Base-by-base conservation (phyloP, 176 grass and related monocot species). In the Phoenix roebelenii region DNA sequence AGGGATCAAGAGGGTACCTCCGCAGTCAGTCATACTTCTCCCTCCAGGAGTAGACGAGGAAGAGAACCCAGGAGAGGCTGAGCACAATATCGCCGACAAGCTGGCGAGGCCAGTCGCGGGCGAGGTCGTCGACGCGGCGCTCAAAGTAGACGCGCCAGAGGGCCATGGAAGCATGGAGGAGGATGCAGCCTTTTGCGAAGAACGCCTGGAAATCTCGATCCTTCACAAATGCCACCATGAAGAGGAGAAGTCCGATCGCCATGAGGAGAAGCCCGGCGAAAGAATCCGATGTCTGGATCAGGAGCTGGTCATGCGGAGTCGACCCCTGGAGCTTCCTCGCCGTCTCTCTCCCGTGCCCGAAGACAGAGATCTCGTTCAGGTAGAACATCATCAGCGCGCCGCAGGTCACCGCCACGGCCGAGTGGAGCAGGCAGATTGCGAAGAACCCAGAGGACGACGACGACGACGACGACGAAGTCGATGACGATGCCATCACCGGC, bases 361-460 rank as follows among this genome's bases (percentile, higher is more conserved):
- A 57, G 28, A 49, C 80, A 18, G 80, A 61, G 15, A 69, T 57
- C 61, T 83, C 80, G 63, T 73, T 64, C 57, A 74, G 23, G 23
- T 73, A 83, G 64, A 83, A 83, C 80, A 83, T 78, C 80, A 83
- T 83, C 55, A 83, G 69, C 17, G 57, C 56, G 17, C 80, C 80
- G 52, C 80, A 77, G 16, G 74, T 69, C 23, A 67, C 29, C 68
- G 80, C 74, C 60, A 83, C 69, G 48, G 62, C 55, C 49, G 80
- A 39, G 68, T 83, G 80, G 49, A 83, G 60, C 49, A 83, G 22
- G 76, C 80, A 83, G 57, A 83, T 77, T 52, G 80, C 58, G 22
- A 78, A 83, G 55, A 83, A 78, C 16, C 80, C 80, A 14, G 80
- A 83, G 22, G 72, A 58, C 23, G 61, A 51, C 25, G 71, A 63